phyloP scores from a whole-genome alignment of 192 early-diverging fungal genomes.

The Entophlyctis luteolus region DNA sequence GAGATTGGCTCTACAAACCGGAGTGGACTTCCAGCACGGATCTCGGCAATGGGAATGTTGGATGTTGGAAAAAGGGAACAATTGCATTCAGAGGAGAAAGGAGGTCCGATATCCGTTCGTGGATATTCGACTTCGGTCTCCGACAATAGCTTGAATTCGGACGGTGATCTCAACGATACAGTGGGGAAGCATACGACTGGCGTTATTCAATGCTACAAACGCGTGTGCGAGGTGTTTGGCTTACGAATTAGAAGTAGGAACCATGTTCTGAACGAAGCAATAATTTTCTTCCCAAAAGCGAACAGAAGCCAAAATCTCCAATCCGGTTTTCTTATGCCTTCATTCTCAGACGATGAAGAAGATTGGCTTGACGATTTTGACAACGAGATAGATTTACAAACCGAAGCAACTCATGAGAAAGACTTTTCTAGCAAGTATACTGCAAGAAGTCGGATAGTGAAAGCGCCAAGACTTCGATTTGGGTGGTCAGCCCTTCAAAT shows the following conservation, averaged over 20 bases:
- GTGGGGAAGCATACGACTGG: slow-evolving; percentile 44
- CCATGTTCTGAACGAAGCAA: not conserved
- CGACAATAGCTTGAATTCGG: too few species aligned
- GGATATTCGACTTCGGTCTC: too few species aligned
- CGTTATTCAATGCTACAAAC: slow-evolving; percentile 60
- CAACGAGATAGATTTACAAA: slow-evolving; percentile 36
- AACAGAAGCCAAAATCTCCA: not conserved
- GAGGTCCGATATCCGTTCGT: too few species aligned
- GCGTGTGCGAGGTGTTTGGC: slow-evolving; percentile 67
- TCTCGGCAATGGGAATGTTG: too few species aligned
- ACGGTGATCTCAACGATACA: too few species aligned
- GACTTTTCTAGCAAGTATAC: not conserved
- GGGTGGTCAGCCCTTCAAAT: slow-evolving; percentile 81
- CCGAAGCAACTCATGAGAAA: not conserved
- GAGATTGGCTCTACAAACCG: too few species aligned
- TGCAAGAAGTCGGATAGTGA: not conserved
- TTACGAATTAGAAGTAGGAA: slow-evolving; percentile 49
- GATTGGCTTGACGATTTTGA: slow-evolving; percentile 46
- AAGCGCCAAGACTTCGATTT: slow-evolving; percentile 25
- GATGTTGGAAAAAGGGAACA: too few species aligned
- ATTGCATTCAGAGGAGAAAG: too few species aligned
- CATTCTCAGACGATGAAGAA: slow-evolving; percentile 44
- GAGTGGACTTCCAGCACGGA: too few species aligned
- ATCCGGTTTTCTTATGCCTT: slow-evolving; percentile 11
- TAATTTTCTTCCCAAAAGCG: not conserved